These are phyloP conservation scores for Alternaria ethzedia DNA, from an alignment of 2,329 filamentous ascomycete species.

Conservation along the genomic window DNA sequence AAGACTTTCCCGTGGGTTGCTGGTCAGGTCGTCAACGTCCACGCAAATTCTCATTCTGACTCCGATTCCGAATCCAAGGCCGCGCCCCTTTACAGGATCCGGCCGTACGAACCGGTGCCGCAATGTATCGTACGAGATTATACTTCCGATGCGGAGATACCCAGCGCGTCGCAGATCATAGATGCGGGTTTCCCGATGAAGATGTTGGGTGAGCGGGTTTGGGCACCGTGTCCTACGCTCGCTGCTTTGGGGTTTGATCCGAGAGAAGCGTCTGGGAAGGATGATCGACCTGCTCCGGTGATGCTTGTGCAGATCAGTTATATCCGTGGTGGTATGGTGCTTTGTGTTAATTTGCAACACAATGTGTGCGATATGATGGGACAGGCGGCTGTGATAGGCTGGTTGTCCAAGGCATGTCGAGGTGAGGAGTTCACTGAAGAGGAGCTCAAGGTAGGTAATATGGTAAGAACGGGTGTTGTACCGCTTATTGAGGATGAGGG, in stretches of 20 bases:
- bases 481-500: constrained; percentile 47
- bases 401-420: constrained; percentile 58
- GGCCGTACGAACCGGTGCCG: constrained; percentile 39
- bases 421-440: constrained; percentile 54
- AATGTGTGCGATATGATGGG: constrained; percentile 60
- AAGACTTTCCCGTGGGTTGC: constrained; percentile 56
- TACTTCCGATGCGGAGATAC: constrained; percentile 42
- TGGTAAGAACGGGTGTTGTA: constrained; percentile 47
- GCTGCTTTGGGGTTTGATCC: constrained; percentile 28
- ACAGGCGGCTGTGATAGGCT: constrained; percentile 54
- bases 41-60: constrained; percentile 46
- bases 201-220: constrained; percentile 56
- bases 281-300: constrained; percentile 44
- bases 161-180: constrained; percentile 50
- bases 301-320: constrained; percentile 58
- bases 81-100: constrained; percentile 51
- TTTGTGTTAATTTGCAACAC: constrained; percentile 59
- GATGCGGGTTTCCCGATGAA: constrained; percentile 53
- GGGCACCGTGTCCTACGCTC: constrained; percentile 52
- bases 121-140: constrained; percentile 54
- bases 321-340: constrained; percentile 57
- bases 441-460: constrained; percentile 55
- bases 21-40: constrained; percentile 41
- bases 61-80: constrained; percentile 16
- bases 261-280: constrained; percentile 18